phyloP scores from a whole-genome alignment of 805 yeast genomes.

The Yarrowia phangngaensis region DNA sequence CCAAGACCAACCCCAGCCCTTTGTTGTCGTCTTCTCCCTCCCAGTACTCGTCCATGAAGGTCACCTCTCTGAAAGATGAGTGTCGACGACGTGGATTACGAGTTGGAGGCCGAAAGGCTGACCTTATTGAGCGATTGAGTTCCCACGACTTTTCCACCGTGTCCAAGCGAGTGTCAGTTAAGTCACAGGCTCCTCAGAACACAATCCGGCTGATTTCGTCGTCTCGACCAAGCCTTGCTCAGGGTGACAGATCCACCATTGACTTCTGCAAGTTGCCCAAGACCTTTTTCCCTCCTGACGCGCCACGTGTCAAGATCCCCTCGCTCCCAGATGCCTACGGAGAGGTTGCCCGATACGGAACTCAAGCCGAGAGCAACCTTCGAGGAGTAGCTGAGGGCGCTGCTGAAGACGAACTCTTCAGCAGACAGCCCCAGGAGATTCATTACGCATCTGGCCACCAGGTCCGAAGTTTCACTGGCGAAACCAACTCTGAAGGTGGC shows the following conservation, averaged over 20 bases:
- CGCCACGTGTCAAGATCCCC: conserved; percentile 28
- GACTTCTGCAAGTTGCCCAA: conserved; percentile 41
- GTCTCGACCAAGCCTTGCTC: conserved; percentile 33
- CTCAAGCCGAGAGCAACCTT: conserved; percentile 8
- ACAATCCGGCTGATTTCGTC: conserved; percentile 29
- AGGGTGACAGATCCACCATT: conserved; percentile 40
- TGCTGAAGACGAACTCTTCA: conserved; percentile 19
- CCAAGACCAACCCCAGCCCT: conserved; percentile 38
- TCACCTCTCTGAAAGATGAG: conserved; percentile 54
- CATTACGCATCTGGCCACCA: conserved; percentile 19
- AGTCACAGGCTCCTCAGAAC: neutral
- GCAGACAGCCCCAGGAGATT: conserved; percentile 18
- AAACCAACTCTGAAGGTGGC: neutral
- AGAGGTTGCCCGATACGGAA: conserved; percentile 6
- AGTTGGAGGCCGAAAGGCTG: conserved; percentile 59
- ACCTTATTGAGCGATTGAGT: conserved; percentile 45
- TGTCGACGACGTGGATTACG: conserved; percentile 58
- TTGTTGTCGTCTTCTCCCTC: conserved; percentile 33
- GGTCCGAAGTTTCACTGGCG: conserved; percentile 4
- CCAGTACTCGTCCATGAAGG: conserved; percentile 44
- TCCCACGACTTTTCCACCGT: conserved; percentile 31
- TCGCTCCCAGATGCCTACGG: conserved; percentile 24
- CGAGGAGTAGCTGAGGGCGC: conserved; percentile 8
- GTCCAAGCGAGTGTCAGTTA: conserved; percentile 29
- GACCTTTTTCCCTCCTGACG: conserved; percentile 38